Evolutionary conservation across 2,329 filamentous ascomycete species (phyloP), one percentile per base, ranked within the genome.

Genomic region (Paracorniculantispora psalliotae): DNA sequence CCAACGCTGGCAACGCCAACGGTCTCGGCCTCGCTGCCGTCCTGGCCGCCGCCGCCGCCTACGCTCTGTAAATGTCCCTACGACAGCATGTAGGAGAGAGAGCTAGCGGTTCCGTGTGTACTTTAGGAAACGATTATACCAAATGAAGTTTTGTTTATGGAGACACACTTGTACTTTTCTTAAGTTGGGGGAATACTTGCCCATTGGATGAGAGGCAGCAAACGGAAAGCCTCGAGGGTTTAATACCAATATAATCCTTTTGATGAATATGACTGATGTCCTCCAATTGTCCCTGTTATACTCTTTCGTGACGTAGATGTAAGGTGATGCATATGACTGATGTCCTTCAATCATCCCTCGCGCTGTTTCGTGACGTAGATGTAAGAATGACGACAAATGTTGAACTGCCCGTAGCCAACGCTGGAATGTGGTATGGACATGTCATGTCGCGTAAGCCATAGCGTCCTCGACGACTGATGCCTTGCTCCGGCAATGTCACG

Each of bases 1-100:
- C 63, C 17, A 68, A 61, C 19, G 72, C 62, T n/a, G 69, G 68
- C 19, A 61, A 54, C 33, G 52, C 59, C 39, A 64, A 66, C 39
- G 65, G 66, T n/a, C 37, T 72, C 10, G 65, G 63, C 57, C 37
- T 70, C 21, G 69, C 63, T 8, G 71, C 67, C 2, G 61, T 63
- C 3, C 64, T 63, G 15, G 67, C 64, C 15, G 71, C 64, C 25
- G 19, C 68, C 30, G 66, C 66, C 59, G 68, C 70, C 3, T 69
- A 72, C 55, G 43, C 67, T 21, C 44, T 72, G 23, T 72, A 64
- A 64, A 19, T 4, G 12, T 8, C n/a, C 6, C 17, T 19, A 13
- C n/a, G 26, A 41, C 2, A 4, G 10, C n/a, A n/a, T n/a, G n/a
- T n/a, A n/a, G 4, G 10, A 15, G 21, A 23, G n/a, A 12, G n/a